phyloP scores from a whole-genome alignment of 768 basidiomycete genomes.

The Leccinellum luteum region DNA sequence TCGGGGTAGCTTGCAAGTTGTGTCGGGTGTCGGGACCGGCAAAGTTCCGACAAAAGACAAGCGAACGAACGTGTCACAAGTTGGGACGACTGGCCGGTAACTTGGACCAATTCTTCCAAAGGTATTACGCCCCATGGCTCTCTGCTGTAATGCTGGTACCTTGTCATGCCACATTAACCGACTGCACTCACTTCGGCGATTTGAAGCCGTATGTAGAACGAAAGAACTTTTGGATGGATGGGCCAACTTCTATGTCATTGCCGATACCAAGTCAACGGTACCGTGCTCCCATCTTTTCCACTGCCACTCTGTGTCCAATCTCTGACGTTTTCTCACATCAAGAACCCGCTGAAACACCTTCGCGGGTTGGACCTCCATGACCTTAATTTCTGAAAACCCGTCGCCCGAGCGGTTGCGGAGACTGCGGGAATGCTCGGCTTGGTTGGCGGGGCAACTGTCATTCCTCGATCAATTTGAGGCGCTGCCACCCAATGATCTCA shows the following conservation, averaged over 20 bases:
- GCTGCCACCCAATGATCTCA: background rate
- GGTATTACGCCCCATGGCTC: background rate
- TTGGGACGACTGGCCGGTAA: background rate
- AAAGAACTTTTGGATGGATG: background rate
- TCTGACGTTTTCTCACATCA: background rate
- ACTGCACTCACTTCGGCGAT: background rate
- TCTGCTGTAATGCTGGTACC: background rate
- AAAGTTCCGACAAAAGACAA: background rate
- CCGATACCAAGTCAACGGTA: background rate
- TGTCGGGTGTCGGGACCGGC: background rate
- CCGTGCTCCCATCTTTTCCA: background rate
- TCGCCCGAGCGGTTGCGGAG: background rate
- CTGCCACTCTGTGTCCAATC: background rate
- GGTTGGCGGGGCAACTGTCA: background rate
- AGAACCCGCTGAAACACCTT: constrained; percentile 2
- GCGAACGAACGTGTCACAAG: background rate
- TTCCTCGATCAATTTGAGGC: constrained; percentile 2
- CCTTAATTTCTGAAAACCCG: background rate
- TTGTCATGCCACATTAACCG: background rate
- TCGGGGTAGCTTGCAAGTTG: background rate
- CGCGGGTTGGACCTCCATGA: background rate
- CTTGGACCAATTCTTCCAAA: background rate
- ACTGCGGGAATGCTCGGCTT: background rate
- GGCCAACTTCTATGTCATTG: background rate
- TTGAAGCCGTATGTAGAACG: background rate